Evolutionary conservation across 495 filamentous ascomycete genomes (phyloP).

Genomic region (Gamarada debralockiae): DNA sequence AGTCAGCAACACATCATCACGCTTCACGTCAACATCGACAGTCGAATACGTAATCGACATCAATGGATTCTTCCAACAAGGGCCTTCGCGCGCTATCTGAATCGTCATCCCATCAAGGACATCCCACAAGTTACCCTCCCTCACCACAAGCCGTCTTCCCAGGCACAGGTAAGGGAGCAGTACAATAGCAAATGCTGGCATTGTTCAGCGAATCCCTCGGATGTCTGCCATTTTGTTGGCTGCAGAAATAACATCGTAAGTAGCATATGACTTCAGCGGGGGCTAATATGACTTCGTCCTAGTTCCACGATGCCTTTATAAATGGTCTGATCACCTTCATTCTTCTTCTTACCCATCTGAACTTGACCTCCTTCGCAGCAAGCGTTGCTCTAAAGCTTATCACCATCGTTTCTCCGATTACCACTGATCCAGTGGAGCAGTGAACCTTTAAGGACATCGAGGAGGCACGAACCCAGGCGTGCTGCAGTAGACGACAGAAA

Average conservation of each 20-base stretch:
- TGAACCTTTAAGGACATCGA: no score
- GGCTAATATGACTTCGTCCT: slow-evolving; percentile 12
- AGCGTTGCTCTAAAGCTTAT: no score
- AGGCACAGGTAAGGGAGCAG: slow-evolving; percentile 16
- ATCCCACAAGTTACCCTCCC: no score
- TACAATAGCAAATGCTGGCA: slow-evolving; percentile 19
- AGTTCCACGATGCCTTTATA: slow-evolving; percentile 8
- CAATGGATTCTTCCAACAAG: slow-evolving; percentile 12
- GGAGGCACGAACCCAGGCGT: no score
- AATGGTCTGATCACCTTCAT: slow-evolving; percentile 15
- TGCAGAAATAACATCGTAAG: slow-evolving; percentile 15
- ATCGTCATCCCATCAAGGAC: slow-evolving; percentile 14
- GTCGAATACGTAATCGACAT: slow-evolving; percentile 16
- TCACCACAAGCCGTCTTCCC: no score
- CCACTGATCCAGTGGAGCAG: no score
- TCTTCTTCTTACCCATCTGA: no score
- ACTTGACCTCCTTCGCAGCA: no score
- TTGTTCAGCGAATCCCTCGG: slow-evolving; percentile 13
- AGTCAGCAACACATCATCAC: slow-evolving; percentile 10
- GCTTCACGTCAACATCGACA: slow-evolving; percentile 15
- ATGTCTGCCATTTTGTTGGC: slow-evolving; percentile 16
- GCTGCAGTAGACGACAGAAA: no score
- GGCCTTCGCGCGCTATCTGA: slow-evolving; percentile 9
- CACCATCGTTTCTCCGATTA: no score
- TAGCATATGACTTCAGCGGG: slow-evolving; percentile 11